Conservation (phyloP, 1,284 basidiomycete genomes). For the Sphagnurus paluster region DNA sequence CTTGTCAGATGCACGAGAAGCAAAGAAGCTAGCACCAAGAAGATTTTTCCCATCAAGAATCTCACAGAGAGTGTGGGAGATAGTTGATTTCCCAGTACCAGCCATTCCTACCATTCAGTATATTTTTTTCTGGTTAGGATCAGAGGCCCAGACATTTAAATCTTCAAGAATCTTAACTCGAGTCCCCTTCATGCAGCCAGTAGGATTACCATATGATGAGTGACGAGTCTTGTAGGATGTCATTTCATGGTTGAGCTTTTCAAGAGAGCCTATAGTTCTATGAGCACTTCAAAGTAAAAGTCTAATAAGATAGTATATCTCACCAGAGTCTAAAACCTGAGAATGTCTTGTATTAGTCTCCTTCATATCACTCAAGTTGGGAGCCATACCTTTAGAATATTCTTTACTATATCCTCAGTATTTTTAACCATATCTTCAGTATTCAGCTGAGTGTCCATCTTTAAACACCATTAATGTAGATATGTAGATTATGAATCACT, state of each 20-base stretch:
- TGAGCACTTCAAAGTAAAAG: not conserved
- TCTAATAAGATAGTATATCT: not conserved
- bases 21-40: too few species aligned
- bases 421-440: too few species aligned
- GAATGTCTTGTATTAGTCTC: not conserved
- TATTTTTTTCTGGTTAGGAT: too few species aligned
- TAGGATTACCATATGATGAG: not conserved
- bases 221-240: not conserved
- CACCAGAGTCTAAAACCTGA: not conserved
- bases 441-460: too few species aligned
- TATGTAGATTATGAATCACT: too few species aligned
- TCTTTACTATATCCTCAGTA: not conserved
- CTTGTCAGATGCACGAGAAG: too few species aligned
- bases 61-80: too few species aligned
- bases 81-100: too few species aligned
- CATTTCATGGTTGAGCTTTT: not conserved
- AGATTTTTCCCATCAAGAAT: too few species aligned
- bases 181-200: not conserved
- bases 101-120: too few species aligned
- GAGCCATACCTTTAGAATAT: not conserved
- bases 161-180: not conserved
- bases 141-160: not conserved
- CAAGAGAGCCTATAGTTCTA: not conserved
- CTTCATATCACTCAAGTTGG: not conserved
- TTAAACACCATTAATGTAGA: too few species aligned